Percentiles rank a stretch among this genome's conserved stretches.
These are phyloP conservation scores for Fraxinus xanthoxyloides DNA, from an alignment of 305 asterid genomes.

Conservation along the genomic window DNA sequence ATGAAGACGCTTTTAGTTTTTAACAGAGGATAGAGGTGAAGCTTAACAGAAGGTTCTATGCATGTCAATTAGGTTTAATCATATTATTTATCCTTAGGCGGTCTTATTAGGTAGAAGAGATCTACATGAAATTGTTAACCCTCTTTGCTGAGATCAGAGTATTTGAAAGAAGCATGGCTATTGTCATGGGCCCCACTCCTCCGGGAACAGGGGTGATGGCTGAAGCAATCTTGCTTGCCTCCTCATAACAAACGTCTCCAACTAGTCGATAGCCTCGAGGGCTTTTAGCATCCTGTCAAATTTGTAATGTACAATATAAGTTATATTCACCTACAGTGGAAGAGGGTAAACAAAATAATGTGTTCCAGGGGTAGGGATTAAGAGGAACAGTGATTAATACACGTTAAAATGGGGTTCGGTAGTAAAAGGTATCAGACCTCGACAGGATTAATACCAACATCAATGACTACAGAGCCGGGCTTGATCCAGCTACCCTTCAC, in stretches of 20 bases:
- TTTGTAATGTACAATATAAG: no score
- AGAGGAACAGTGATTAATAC: not conserved
- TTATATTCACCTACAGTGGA: no score
- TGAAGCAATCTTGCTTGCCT: conserved; percentile 49
- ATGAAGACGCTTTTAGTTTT: not conserved
- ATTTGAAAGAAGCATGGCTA: conserved; percentile 64
- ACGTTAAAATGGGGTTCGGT: no score
- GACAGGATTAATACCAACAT: conserved; percentile 86
- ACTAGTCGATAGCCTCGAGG: conserved; percentile 46
- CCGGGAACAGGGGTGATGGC: conserved; percentile 55
- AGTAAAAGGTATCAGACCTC: conserved; percentile 41
- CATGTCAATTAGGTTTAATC: not conserved
- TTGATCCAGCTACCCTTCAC: conserved; percentile 93
- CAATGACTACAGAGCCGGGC: conserved; percentile 85
- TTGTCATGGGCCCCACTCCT: conserved; percentile 57
- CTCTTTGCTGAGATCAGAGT: conserved; percentile 81
- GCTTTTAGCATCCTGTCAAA: conserved; percentile 52
- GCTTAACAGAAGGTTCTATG: not conserved
- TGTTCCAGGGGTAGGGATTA: not conserved
- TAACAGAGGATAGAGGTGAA: not conserved
- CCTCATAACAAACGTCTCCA: conserved; percentile 51
- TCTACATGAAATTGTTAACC: conserved; percentile 45
- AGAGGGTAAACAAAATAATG: no score
- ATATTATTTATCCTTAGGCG: not conserved
- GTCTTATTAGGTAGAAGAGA: not conserved